These are phyloP conservation scores for Phaffia tasmanica DNA, from an alignment of 768 basidiomycete genomes.

Conservation along the genomic window DNA sequence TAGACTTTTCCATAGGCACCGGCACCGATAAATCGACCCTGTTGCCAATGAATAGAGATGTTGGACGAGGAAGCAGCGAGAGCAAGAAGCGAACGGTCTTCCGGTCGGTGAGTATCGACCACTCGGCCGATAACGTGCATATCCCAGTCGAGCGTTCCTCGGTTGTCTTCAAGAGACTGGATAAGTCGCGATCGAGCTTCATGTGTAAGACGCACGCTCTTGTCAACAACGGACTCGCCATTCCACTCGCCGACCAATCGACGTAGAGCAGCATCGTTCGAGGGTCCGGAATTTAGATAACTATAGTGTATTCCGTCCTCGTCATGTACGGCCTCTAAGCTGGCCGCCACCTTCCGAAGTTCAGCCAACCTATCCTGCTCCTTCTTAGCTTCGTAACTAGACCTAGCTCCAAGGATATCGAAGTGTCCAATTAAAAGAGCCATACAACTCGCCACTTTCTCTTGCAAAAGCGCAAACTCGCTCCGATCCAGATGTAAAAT, in stretches of 20 bases:
- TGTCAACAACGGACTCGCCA: slow-evolving; percentile 32
- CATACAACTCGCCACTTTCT: slow-evolving; percentile 91
- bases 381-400: slow-evolving; percentile 71
- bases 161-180: slow-evolving; percentile 53
- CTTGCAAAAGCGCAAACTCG: slow-evolving; percentile 80
- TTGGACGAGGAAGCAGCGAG: slow-evolving; percentile 92
- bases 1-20: slow-evolving; percentile 99
- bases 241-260: slow-evolving; percentile 23
- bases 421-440: slow-evolving; percentile 94
- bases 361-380: slow-evolving; percentile 79
- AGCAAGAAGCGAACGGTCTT: slow-evolving; percentile 87
- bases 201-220: slow-evolving; percentile 63
- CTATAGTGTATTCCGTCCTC: slow-evolving; percentile 26
- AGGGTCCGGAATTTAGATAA: slow-evolving; percentile 29
- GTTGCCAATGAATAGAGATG: slow-evolving; percentile 94
- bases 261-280: slow-evolving; percentile 5
- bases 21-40: slow-evolving; percentile 95
- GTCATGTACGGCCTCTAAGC: slow-evolving; percentile 31
- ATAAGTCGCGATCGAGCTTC: slow-evolving; percentile 56
- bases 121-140: slow-evolving; percentile 79
- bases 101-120: slow-evolving; percentile 80
- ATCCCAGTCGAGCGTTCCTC: slow-evolving; percentile 53
- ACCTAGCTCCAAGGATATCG: slow-evolving; percentile 90
- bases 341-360: slow-evolving; percentile 31
- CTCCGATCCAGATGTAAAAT: slow-evolving; percentile 77